Evolutionary conservation across 495 filamentous ascomycete species (phyloP), one percentile per base, ranked within the genome.

Genomic region (Penicillium dipodomyicola): DNA sequence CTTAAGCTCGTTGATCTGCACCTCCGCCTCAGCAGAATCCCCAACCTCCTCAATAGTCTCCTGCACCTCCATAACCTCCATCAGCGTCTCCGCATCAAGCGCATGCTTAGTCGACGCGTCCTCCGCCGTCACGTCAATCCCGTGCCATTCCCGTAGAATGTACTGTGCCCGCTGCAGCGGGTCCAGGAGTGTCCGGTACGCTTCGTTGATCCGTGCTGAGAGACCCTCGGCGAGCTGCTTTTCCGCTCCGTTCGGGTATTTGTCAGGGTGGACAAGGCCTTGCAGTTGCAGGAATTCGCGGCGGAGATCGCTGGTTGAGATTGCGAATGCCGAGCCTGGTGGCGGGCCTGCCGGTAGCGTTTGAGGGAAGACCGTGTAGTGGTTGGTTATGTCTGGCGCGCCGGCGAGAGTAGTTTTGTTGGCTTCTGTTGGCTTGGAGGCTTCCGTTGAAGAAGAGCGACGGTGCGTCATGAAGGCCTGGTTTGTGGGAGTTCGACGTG

Each of bases 251-350:
- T 63, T 43, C 2, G 79, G 72, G 69, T 88, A 87, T 35, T 87
- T 84, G 73, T 98, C 94, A 0, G 94, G 94, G 72, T 98, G 94
- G 10, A 89, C 79, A 8, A 75, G 72, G 37, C 83, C 78, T 71
- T 98, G 94, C 0, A 96, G 80, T 49, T 85, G 81, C 0, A 98
- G 83, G 75, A 93, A 98, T 65, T 98, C 94, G 61, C 79, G 80
- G 15, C 87, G 87, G 20, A 98, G 84, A 29, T 78, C 75, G 17
- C 72, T 44, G 17, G 73, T 55, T 68, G 93, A 79, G 72, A 96
- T 84, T 0, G 74, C 62, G 80, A 98, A 98, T 51, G 84, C 82
- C 0, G 91, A 86, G 0, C 58, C 22, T 1, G 94, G 94, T 0
- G 94, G 94, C 0, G 91, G 87, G 33, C 94, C 94, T 0, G 61